phyloP scores from a whole-genome alignment of 2,329 filamentous ascomycete genomes.

The Elsinoe ampelina region DNA sequence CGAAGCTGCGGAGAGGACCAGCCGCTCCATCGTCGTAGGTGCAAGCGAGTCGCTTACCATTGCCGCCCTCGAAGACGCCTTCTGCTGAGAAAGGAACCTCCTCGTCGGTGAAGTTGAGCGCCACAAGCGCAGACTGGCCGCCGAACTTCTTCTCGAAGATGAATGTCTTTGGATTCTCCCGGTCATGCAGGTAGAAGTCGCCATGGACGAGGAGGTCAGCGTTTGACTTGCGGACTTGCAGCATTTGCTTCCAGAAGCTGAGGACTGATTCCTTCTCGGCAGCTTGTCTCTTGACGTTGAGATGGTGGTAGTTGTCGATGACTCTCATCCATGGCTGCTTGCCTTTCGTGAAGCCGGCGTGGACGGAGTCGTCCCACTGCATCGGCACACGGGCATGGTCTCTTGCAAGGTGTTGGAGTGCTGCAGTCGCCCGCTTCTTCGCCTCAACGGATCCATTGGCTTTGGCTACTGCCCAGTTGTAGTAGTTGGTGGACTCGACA shows the following conservation, averaged over 20 bases:
- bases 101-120: slow-evolving; percentile 31
- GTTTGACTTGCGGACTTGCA: slow-evolving; percentile 47
- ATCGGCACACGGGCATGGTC: slow-evolving; percentile 66
- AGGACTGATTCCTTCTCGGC: slow-evolving; percentile 44
- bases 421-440: slow-evolving; percentile 39
- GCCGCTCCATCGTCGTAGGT: slow-evolving; percentile 4
- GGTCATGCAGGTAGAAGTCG: slow-evolving; percentile 47
- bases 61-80: slow-evolving; percentile 3
- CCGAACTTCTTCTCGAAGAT: slow-evolving; percentile 32
- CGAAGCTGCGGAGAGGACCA: slow-evolving; percentile 6
- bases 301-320: slow-evolving; percentile 51
- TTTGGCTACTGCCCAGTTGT: slow-evolving; percentile 30
- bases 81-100: slow-evolving; percentile 9
- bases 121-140: slow-evolving; percentile 27
- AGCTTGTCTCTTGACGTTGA: slow-evolving; percentile 53
- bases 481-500: slow-evolving; percentile 43
- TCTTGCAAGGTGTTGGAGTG: slow-evolving; percentile 49
- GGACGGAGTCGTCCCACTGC: slow-evolving; percentile 53
- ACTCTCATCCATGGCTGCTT: slow-evolving; percentile 60
- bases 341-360: slow-evolving; percentile 56
- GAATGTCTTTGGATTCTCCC: slow-evolving; percentile 46
- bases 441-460: slow-evolving; percentile 26
- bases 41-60: neutral
- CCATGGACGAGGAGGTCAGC: slow-evolving; percentile 60
- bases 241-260: slow-evolving; percentile 51